A percentile compares a stretch with the other conserved stretches of the same genome.
Conservation (phyloP, 768 basidiomycete species). For the Paxillus involutus region DNA sequence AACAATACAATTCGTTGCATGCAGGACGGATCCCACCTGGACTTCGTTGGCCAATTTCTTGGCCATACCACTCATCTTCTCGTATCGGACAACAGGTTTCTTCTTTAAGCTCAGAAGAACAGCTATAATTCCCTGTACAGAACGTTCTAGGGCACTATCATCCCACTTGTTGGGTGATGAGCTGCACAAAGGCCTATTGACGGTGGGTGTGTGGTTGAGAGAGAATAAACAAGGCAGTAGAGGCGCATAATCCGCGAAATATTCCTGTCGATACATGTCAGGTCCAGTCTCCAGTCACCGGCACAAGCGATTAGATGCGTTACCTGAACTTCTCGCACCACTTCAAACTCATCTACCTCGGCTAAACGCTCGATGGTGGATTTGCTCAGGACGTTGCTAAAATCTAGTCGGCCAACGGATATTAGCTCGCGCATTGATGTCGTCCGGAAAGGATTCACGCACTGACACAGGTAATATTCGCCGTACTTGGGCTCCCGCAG, state of each 20-base stretch:
- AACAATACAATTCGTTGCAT: not conserved
- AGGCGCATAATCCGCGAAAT: constrained; percentile 95
- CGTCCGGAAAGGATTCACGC: constrained; percentile 53
- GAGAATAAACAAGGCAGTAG: constrained; percentile 86
- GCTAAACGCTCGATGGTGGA: constrained; percentile 89
- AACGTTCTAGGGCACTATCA: constrained; percentile 67
- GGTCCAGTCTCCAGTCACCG: not conserved
- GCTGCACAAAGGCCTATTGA: constrained; percentile 67
- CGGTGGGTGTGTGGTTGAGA: constrained; percentile 70
- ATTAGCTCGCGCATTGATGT: constrained; percentile 15
- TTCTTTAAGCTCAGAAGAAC: constrained; percentile 94
- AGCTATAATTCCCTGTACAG: constrained; percentile 78
- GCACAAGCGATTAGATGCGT: constrained; percentile 15
- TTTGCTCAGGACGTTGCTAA: constrained; percentile 92
- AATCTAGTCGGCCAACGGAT: constrained; percentile 54
- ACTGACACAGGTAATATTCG: constrained; percentile 99
- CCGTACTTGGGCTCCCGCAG: constrained; percentile 91
- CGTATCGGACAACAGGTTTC: constrained; percentile 92
- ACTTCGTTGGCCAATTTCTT: constrained; percentile 86
- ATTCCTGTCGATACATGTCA: constrained; percentile 61
- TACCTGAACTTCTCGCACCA: constrained; percentile 96
- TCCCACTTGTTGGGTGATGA: constrained; percentile 75
- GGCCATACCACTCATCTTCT: constrained; percentile 90
- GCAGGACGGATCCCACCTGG: constrained; percentile 48
- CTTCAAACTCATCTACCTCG: constrained; percentile 92